These are phyloP conservation scores for Gremmenia infestans DNA, from an alignment of 2,329 filamentous ascomycete genomes.

Conservation along the genomic window DNA sequence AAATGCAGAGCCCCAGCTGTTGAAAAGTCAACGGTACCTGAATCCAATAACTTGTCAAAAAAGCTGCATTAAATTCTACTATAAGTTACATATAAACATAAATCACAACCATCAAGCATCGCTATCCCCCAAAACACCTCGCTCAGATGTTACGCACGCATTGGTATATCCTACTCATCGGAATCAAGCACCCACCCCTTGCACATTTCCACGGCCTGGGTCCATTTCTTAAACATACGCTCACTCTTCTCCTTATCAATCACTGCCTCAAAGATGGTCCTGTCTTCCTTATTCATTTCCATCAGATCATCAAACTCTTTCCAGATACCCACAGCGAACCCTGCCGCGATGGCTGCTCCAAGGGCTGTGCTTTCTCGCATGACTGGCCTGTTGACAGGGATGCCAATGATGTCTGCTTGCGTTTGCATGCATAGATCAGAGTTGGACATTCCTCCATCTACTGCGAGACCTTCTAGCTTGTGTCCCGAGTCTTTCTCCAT, in stretches of 20 bases:
- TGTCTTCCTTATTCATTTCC: slow-evolving; percentile 64
- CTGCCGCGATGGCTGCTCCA: slow-evolving; percentile 76
- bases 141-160: neutral
- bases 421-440: slow-evolving; percentile 72
- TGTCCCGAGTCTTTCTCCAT: slow-evolving; percentile 69
- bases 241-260: slow-evolving; percentile 55
- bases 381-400: slow-evolving; percentile 69
- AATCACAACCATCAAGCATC: neutral
- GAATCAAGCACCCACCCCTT: slow-evolving; percentile 55
- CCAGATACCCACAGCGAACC: slow-evolving; percentile 72
- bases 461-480: slow-evolving; percentile 56
- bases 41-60: neutral
- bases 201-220: slow-evolving; percentile 74
- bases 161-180: neutral
- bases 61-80: neutral
- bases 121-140: neutral
- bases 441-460: slow-evolving; percentile 70
- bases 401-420: slow-evolving; percentile 75
- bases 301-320: slow-evolving; percentile 67
- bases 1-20: no score
- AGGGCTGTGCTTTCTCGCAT: slow-evolving; percentile 84
- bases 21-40: no score
- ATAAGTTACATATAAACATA: neutral
- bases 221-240: slow-evolving; percentile 66
- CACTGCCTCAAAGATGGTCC: slow-evolving; percentile 62